A percentile compares a stretch with the other conserved stretches of the same genome.
Evolutionary conservation across 2,329 filamentous ascomycete species (phyloP).

Genomic region (Pseudogymnoascus pannorum): DNA sequence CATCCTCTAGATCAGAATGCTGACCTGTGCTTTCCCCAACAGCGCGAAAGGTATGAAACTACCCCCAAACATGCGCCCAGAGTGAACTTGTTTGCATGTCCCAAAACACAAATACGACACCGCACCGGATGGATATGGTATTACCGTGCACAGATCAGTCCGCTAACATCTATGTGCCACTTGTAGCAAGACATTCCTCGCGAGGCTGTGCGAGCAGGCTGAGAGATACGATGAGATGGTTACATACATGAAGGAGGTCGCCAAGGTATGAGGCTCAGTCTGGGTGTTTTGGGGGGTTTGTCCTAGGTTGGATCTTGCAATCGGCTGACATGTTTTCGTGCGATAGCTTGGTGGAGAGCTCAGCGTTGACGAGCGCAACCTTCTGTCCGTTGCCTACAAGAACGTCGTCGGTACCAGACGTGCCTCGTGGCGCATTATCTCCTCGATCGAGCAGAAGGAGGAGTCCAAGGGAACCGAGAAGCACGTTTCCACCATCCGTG

Average conservation of each 20-base stretch:
- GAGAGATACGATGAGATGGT: slow-evolving; percentile 99
- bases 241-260: slow-evolving; percentile 99
- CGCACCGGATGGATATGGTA: not conserved
- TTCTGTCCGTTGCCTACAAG: slow-evolving; percentile 97
- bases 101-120: slow-evolving; percentile 17
- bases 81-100: slow-evolving; percentile 12
- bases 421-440: slow-evolving; percentile 97
- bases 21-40: slow-evolving; percentile 18
- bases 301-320: slow-evolving; percentile 3
- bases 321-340: slow-evolving; percentile 7
- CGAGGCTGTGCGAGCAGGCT: slow-evolving; percentile 99
- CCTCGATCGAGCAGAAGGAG: slow-evolving; percentile 98
- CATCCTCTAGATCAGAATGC: slow-evolving; percentile 13
- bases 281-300: not conserved
- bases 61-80: slow-evolving; percentile 4
- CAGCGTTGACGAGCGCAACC: slow-evolving; percentile 93
- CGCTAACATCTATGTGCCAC: not conserved
- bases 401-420: slow-evolving; percentile 95
- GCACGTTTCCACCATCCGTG: slow-evolving; percentile 88
- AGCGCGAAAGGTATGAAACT: slow-evolving; percentile 30
- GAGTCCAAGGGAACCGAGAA: slow-evolving; percentile 95
- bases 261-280: slow-evolving; percentile 56
- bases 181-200: slow-evolving; percentile 96
- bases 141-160: not conserved
- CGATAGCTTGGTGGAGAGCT: slow-evolving; percentile 47